These are phyloP conservation scores for Plasmodium ovale DNA, from an alignment of 169 alveolate species.

Conservation along the genomic window DNA sequence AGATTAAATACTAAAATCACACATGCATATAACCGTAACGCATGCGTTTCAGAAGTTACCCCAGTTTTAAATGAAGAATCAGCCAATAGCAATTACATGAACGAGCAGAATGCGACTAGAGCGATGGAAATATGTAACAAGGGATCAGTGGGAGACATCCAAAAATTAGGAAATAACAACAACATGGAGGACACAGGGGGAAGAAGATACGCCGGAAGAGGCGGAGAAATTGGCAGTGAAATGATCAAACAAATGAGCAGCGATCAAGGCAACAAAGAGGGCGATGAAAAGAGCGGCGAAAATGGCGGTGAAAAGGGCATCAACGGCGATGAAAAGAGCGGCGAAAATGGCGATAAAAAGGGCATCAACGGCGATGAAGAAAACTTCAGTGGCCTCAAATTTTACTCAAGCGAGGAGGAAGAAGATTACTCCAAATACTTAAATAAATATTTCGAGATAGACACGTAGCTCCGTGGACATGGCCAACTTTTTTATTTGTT, in stretches of 20 bases:
- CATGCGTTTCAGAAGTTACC: not conserved
- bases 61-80: not conserved
- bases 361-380: not conserved
- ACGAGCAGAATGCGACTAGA: not conserved
- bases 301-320: not conserved
- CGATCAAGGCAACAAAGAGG: not conserved
- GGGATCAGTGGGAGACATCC: not conserved
- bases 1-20: not conserved
- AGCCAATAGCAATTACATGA: not conserved
- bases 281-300: not conserved
- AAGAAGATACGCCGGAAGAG: not conserved
- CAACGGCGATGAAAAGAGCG: not conserved
- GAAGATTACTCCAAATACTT: conserved; percentile 74
- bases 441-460: conserved; percentile 69
- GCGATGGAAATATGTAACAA: not conserved
- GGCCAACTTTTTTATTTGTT: not conserved
- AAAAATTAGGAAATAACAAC: not conserved
- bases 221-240: not conserved
- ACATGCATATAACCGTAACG: not conserved
- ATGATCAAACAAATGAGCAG: not conserved
- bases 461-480: not conserved
- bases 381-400: conserved; percentile 39
- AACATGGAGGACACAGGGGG: not conserved
- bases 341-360: not conserved
- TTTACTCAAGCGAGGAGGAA: conserved; percentile 64